These are phyloP conservation scores for Lyophyllum decastes DNA, from an alignment of 768 basidiomycete genomes.

Conservation along the genomic window DNA sequence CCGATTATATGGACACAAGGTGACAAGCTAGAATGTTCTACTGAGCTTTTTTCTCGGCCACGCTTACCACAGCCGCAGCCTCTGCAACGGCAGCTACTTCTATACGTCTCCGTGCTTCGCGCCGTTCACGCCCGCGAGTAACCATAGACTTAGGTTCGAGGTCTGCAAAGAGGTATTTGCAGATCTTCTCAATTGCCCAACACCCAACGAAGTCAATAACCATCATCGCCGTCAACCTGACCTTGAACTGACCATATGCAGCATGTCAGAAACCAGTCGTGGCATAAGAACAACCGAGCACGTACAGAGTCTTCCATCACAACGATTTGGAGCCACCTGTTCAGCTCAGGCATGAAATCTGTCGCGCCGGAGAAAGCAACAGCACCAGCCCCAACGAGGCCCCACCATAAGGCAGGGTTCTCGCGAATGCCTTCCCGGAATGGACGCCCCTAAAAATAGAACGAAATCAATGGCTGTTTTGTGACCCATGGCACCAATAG, in stretches of 20 bases:
- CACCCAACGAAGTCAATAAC: slow-evolving; percentile 86
- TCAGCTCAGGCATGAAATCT: slow-evolving; percentile 93
- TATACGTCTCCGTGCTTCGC: slow-evolving; percentile 57
- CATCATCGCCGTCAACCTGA: slow-evolving; percentile 80
- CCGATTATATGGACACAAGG: slow-evolving; percentile 3
- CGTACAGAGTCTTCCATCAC: slow-evolving; percentile 80
- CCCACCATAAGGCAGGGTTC: slow-evolving; percentile 92
- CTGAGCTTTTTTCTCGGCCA: slow-evolving; percentile 24
- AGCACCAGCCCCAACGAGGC: slow-evolving; percentile 82
- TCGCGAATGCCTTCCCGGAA: slow-evolving; percentile 98
- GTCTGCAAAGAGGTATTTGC: slow-evolving; percentile 88
- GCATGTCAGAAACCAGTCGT: background rate
- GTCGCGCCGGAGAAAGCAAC: slow-evolving; percentile 95
- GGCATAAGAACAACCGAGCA: slow-evolving; percentile 16
- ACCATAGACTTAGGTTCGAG: slow-evolving; percentile 85
- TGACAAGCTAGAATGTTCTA: slow-evolving; percentile 5
- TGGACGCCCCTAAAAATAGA: slow-evolving; percentile 73
- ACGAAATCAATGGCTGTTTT: background rate
- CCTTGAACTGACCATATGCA: slow-evolving; percentile 65
- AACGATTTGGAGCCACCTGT: slow-evolving; percentile 95
- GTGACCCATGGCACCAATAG: background rate
- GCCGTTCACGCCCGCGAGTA: slow-evolving; percentile 81
- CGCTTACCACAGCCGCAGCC: slow-evolving; percentile 3
- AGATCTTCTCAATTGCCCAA: slow-evolving; percentile 77
- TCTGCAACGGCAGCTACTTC: slow-evolving; percentile 21